These are phyloP conservation scores for Fusarium sororula DNA, from an alignment of 2,329 filamentous ascomycete species.

Conservation along the genomic window DNA sequence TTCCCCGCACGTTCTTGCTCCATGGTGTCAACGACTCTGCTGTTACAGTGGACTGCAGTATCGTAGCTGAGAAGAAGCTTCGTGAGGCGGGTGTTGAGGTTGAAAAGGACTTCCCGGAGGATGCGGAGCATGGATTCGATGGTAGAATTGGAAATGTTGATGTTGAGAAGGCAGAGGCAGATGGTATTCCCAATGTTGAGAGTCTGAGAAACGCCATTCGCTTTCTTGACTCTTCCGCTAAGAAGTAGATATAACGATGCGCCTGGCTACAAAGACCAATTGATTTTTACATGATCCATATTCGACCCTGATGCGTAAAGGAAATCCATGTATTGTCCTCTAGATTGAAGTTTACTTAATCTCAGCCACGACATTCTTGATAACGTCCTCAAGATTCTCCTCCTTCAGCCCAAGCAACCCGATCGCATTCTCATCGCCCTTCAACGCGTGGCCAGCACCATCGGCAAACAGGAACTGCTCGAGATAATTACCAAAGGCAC, in stretches of 20 bases:
- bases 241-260: background rate
- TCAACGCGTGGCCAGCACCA: background rate
- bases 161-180: constrained; percentile 18
- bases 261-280: background rate
- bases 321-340: rapidly evolving
- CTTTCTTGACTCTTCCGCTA: constrained; percentile 12
- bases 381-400: background rate
- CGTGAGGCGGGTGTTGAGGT: constrained; percentile 12
- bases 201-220: constrained; percentile 25
- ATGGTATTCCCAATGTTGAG: background rate
- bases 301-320: rapidly evolving
- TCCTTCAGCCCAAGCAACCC: background rate
- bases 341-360: background rate
- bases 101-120: constrained; percentile 19
- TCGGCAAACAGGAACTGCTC: constrained; percentile 10
- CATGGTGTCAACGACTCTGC: constrained; percentile 36
- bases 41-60: constrained; percentile 30
- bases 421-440: background rate
- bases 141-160: constrained; percentile 10
- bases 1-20: constrained; percentile 29
- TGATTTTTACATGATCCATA: background rate
- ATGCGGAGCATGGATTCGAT: constrained; percentile 39
- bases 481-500: constrained; percentile 8
- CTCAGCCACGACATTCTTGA: background rate
- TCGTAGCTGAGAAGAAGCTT: constrained; percentile 29